Conservation (phyloP, 352 stramenopile species). For the Achlya hypogyna region DNA sequence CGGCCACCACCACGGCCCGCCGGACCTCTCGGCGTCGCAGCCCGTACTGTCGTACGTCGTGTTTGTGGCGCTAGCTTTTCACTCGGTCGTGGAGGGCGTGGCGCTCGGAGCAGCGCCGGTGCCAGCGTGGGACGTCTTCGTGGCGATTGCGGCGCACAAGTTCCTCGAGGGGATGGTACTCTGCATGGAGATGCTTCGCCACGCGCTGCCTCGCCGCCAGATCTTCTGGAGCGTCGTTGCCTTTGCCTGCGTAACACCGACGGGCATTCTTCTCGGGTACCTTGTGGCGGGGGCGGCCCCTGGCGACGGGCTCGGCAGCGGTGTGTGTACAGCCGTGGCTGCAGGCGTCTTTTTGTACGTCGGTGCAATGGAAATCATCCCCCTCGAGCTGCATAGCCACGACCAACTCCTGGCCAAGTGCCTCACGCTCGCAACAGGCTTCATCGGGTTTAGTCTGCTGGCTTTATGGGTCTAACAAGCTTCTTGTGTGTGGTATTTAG, state of each 20-base stretch:
- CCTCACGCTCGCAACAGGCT: conserved; percentile 45
- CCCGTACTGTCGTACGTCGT: conserved; percentile 46
- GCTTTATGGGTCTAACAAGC: conserved; percentile 51
- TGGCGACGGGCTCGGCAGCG: conserved; percentile 36
- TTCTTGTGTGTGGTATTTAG: too few species aligned
- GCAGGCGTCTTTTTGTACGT: conserved; percentile 77
- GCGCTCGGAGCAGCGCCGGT: conserved; percentile 48
- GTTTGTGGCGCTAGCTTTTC: conserved; percentile 70
- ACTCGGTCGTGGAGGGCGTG: conserved; percentile 81
- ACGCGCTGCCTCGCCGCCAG: conserved; percentile 33
- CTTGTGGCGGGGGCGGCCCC: conserved; percentile 35
- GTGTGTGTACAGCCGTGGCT: conserved; percentile 62
- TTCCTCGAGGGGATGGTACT: conserved; percentile 66
- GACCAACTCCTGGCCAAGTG: conserved; percentile 37
- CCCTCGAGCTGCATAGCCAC: conserved; percentile 58
- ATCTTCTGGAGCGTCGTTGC: conserved; percentile 38
- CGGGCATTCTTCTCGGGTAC: conserved; percentile 56
- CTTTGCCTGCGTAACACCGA: conserved; percentile 68
- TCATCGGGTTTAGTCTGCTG: conserved; percentile 44
- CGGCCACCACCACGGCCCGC: conserved; percentile 41
- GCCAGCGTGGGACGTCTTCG: conserved; percentile 61
- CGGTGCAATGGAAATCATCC: conserved; percentile 73
- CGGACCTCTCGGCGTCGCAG: conserved; percentile 33
- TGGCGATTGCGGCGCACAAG: conserved; percentile 78
- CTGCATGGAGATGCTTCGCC: conserved; percentile 56